These are phyloP conservation scores for Fagopyrum homotropicum DNA, from an alignment of 148 eudicot genomes.

Conservation along the genomic window DNA sequence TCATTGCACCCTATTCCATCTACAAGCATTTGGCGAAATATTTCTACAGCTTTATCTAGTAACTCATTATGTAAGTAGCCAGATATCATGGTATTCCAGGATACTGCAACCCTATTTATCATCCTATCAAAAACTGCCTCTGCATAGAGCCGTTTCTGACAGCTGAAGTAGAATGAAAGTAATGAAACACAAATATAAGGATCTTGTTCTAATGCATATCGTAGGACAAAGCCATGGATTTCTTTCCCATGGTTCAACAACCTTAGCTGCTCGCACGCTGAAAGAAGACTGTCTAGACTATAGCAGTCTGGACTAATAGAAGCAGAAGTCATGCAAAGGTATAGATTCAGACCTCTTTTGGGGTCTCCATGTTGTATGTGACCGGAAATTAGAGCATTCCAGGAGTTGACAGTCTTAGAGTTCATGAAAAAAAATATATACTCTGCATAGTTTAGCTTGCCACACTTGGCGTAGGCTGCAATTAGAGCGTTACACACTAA, in stretches of 20 bases:
- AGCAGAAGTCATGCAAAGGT: constrained; percentile 31
- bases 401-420: constrained; percentile 36
- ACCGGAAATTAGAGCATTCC: constrained; percentile 57
- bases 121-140: constrained; percentile 34
- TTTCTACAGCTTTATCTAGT: constrained; percentile 36
- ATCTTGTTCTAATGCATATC: constrained; percentile 41
- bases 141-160: constrained; percentile 31
- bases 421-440: constrained; percentile 8
- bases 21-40: constrained; percentile 33
- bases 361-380: constrained; percentile 52
- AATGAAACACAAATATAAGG: constrained; percentile 38
- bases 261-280: constrained; percentile 39
- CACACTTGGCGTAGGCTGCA: constrained; percentile 41
- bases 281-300: constrained; percentile 40
- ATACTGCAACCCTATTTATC: constrained; percentile 28
- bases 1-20: constrained; percentile 28
- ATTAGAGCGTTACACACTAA: constrained; percentile 48
- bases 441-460: constrained; percentile 20
- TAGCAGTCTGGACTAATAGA: constrained; percentile 41
- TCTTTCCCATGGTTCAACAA: constrained; percentile 33
- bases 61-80: constrained; percentile 44
- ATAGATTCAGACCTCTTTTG: constrained; percentile 32
- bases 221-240: constrained; percentile 52
- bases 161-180: constrained; percentile 46
- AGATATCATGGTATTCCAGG: constrained; percentile 65